Evolutionary conservation across 2,329 filamentous ascomycete genomes (phyloP), one percentile per base, ranked within the genome.

Genomic region (Venturia pyrina): DNA sequence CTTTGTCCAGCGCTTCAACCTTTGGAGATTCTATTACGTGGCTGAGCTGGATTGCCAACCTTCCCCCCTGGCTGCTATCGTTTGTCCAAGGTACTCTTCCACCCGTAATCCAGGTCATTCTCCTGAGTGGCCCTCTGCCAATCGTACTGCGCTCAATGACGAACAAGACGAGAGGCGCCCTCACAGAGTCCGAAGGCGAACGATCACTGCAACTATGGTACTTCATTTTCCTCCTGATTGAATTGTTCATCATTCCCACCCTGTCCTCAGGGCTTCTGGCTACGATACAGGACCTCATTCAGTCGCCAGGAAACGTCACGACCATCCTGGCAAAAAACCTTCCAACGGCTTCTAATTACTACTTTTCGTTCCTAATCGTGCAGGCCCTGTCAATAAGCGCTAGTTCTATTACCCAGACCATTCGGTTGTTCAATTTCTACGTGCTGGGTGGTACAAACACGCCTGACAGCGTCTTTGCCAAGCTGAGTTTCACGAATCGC

Each of bases 291-390:
- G 80, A 84, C 19, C 74, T 95, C 11, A 80, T 89, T 5, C 76
- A 85, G 43, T 82, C 90, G 56, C 87, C 91, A 6, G 78, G 80
- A n/a, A 82, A 82, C 46, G 85, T 96, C 66, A 85, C 95, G 0
- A 76, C 85, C 21, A 81, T 89, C 0, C 79, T 99, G 34, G 93
- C 93, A 0, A 75, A 81, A 11, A 95, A 93, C 67, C 79, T 99
- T 6, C 95, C 95, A 1, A 89, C 86, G 70, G 89, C 93, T 0
- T 89, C 91, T 70, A 96, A 97, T 74, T 99, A 98, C 77, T 99
- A 98, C 80, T 98, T 97, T 81, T 93, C 91, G 0, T 99, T 99
- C 83, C 92, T 99, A 87, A 89, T 97, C 73, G 87, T 99, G 10
- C 95, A 98, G 72, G 91, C 93, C 0, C 82, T 98, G 71, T 92